These are phyloP conservation scores for Drechslerella coelobrocha DNA, from an alignment of 2,329 filamentous ascomycete species.

Conservation along the genomic window DNA sequence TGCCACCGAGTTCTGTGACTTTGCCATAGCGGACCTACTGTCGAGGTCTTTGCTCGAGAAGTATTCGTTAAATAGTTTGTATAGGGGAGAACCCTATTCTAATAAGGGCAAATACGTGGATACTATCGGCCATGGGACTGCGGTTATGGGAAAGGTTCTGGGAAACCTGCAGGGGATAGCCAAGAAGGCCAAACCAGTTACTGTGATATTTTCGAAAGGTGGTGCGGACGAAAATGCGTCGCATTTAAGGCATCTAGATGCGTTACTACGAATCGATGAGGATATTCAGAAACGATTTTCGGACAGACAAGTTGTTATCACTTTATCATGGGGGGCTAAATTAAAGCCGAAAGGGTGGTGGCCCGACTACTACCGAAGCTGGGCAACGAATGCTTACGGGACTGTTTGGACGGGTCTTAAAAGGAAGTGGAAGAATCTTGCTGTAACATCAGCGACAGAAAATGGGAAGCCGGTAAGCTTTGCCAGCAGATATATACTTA, in stretches of 20 bases:
- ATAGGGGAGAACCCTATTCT: too few species aligned
- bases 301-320: conserved; percentile 11
- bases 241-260: background rate
- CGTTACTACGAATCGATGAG: background rate
- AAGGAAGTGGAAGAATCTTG: conserved; percentile 8
- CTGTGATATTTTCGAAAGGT: background rate
- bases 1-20: too few species aligned
- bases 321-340: background rate
- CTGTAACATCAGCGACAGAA: background rate
- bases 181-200: background rate
- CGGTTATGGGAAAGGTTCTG: background rate
- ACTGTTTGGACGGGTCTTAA: too few species aligned
- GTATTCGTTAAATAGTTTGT: too few species aligned
- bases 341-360: background rate
- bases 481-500: too few species aligned
- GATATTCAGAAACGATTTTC: background rate
- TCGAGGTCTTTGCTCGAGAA: too few species aligned
- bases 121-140: background rate
- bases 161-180: conserved; percentile 1
- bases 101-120: too few species aligned
- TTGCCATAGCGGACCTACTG: too few species aligned
- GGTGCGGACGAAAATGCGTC: background rate
- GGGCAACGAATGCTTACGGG: background rate
- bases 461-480: conserved; percentile 14
- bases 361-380: background rate